Base-by-base conservation (phyloP, 1,284 basidiomycete genomes). In the Hemileia vastatrix region DNA sequence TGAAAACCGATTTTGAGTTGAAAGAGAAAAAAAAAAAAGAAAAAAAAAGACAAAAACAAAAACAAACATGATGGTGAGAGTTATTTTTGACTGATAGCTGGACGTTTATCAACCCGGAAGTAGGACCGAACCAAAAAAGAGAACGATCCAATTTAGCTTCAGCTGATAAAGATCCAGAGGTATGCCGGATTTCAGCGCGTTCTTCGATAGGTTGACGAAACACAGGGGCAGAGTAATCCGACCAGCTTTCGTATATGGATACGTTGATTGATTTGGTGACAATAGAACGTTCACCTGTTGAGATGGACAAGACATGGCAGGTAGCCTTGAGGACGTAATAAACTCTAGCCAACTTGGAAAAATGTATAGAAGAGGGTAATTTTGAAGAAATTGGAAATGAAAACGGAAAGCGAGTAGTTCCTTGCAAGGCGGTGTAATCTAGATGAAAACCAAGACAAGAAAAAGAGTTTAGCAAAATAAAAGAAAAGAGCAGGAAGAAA, bases 391-490 rank as follows among this genome's bases (percentile, higher is more conserved):
- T 49, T 8, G 55, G 53, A 55, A 74, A 74, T 2, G 57, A 54
- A 62, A 73, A 72, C 15, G 64, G 64, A 64, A 73, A 74, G 47
- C 70, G 66, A 4, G 72, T 73, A n/a, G 66, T 65, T n/a, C 72
- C 72, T 45, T 66, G 57, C 4, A 71, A 64, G 0, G 71, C 71
- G 3, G 68, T 68, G 47, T 67, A 74, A 57, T 67, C 71, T 23
- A 52, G 49, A 18, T 51, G 47, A 9, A 32, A 21, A 18, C 64
- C 61, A 1, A 67, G 63, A 3, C 21, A 44, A 11, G 58, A 49
- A 15, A 49, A 8, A 49, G 19, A 19, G 6, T 19, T 57, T 19
- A 50, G 32, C 40, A n/a, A 15, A 19, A 21, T 9, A 23, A 52
- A 8, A 4, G 56, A 23, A 33, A 6, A 4, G 21, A 44, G n/a